Evolutionary conservation across 768 basidiomycete species (phyloP).

Genomic region (Austroboletus eburneus): DNA sequence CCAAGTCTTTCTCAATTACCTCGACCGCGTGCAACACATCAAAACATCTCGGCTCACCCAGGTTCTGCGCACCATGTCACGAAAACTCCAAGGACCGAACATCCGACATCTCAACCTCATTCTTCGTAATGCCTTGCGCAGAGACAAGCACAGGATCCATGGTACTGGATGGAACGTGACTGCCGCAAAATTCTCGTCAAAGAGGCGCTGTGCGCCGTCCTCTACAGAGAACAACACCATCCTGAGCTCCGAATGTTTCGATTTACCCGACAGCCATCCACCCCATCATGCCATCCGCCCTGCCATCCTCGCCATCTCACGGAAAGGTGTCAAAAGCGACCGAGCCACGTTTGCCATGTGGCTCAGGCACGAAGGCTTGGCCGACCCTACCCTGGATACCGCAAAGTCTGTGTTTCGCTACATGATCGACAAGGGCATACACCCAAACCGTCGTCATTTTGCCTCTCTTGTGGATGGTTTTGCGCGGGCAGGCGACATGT

Average conservation of each 20-base stretch:
- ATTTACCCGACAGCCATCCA: slow-evolving; percentile 45
- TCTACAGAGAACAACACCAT: slow-evolving; percentile 11
- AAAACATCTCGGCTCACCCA: slow-evolving; percentile 45
- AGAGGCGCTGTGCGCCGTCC: slow-evolving; percentile 17
- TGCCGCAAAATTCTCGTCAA: slow-evolving; percentile 37
- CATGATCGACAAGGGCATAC: slow-evolving; percentile 65
- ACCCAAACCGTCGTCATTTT: slow-evolving; percentile 70
- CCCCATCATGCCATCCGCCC: slow-evolving; percentile 35
- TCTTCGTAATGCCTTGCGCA: slow-evolving; percentile 47
- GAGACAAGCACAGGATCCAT: slow-evolving; percentile 43
- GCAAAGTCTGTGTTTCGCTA: slow-evolving; percentile 53
- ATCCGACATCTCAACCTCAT: slow-evolving; percentile 55
- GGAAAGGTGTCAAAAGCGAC: slow-evolving; percentile 51
- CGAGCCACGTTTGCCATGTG: slow-evolving; percentile 55
- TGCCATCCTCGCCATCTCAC: slow-evolving; percentile 43
- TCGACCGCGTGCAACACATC: slow-evolving; percentile 41
- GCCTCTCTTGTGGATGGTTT: slow-evolving; percentile 76
- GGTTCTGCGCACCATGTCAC: slow-evolving; percentile 43
- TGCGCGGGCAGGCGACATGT: slow-evolving; percentile 52
- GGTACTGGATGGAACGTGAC: slow-evolving; percentile 45
- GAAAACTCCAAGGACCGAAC: slow-evolving; percentile 42
- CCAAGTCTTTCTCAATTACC: slow-evolving; percentile 50
- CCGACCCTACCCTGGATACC: slow-evolving; percentile 45
- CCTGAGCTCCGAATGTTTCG: slow-evolving; percentile 33
- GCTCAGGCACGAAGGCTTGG: slow-evolving; percentile 56